Evolutionary conservation across 805 yeast species (phyloP), one percentile per base, ranked within the genome.

Genomic region (Candida pseudoglaebosa): DNA sequence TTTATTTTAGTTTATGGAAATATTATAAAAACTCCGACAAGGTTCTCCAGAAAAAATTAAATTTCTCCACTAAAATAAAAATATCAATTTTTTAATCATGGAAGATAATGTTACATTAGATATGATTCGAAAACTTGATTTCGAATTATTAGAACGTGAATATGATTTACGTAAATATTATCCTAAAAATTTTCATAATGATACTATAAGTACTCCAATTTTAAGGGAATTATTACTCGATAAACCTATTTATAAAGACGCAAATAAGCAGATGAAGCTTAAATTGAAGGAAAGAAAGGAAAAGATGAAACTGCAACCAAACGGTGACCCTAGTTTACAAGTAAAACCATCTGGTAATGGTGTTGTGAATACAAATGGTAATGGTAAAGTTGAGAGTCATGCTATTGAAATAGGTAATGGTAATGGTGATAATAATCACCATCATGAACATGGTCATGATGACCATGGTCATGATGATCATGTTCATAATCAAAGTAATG

Each of bases 191-290:
- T 56, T 68, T 41, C 73, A 66, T 44, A 67, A 67, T 43, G 55
- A 55, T 13, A 67, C 52, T 18, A 46, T 52, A 12, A 46, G 59
- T 14, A 67, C 74, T 2, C 73, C 74, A 3, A 48, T 51, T n/a
- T 53, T 68, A 37, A 51, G 50, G 40, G 55, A 49, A 19, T 47
- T 64, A 50, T 54, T 68, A 8, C 42, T 45, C 10, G 59, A 63
- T 36, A 65, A 64, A 44, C 74, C 73, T 4, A 66, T 68, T 14
- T 68, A 68, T 42, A 53, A 59, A 14, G 61, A 64, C 21, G 73
- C 70, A 16, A 61, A 62, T 45, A 51, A 56, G 38, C 65, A 57
- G 38, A 46, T 58, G 4, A 50, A 49, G 39, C 5, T 20, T 7
- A 21, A 4, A 4, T 16, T 19, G 20, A 18, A 21, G n/a, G 26